Evolutionary conservation across 2,329 filamentous ascomycete species (phyloP).

Genomic region (Penicillium sp.): DNA sequence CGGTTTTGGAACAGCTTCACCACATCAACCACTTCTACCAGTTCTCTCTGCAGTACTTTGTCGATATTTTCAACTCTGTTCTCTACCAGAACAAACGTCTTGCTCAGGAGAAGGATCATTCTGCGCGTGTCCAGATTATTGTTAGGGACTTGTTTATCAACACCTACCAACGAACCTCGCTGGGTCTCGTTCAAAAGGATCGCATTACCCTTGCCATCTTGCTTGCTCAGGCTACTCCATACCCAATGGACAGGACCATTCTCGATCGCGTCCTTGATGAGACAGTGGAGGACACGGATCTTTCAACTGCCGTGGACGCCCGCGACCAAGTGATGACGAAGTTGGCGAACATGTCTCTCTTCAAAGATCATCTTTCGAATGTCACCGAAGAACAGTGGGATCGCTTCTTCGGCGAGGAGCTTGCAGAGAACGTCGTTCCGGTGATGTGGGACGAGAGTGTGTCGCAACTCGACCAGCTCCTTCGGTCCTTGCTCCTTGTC

Average conservation of each 20-base stretch:
- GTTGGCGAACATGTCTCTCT: slow-evolving; percentile 65
- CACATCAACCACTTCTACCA: slow-evolving; percentile 99
- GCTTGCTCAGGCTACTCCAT: slow-evolving; percentile 91
- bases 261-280: slow-evolving; percentile 85
- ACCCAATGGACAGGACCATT: slow-evolving; percentile 86
- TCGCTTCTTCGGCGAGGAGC: slow-evolving; percentile 77
- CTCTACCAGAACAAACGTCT: slow-evolving; percentile 76
- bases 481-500: slow-evolving; percentile 81
- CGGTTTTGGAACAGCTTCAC: slow-evolving; percentile 92
- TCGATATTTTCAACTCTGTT: slow-evolving; percentile 94
- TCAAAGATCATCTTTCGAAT: slow-evolving; percentile 69
- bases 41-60: slow-evolving; percentile 97
- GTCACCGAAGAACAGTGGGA: slow-evolving; percentile 69
- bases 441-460: slow-evolving; percentile 66
- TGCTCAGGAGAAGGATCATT: slow-evolving; percentile 68
- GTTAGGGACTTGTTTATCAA: slow-evolving; percentile 88
- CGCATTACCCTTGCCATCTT: slow-evolving; percentile 92
- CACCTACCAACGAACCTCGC: slow-evolving; percentile 87
- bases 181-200: slow-evolving; percentile 90
- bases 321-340: slow-evolving; percentile 67
- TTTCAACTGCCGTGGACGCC: slow-evolving; percentile 65
- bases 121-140: slow-evolving; percentile 80
- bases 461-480: slow-evolving; percentile 68
- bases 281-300: slow-evolving; percentile 70
- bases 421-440: slow-evolving; percentile 81